These are phyloP conservation scores for Polyporus tsugae DNA, from an alignment of 1,284 basidiomycete genomes.

Conservation along the genomic window DNA sequence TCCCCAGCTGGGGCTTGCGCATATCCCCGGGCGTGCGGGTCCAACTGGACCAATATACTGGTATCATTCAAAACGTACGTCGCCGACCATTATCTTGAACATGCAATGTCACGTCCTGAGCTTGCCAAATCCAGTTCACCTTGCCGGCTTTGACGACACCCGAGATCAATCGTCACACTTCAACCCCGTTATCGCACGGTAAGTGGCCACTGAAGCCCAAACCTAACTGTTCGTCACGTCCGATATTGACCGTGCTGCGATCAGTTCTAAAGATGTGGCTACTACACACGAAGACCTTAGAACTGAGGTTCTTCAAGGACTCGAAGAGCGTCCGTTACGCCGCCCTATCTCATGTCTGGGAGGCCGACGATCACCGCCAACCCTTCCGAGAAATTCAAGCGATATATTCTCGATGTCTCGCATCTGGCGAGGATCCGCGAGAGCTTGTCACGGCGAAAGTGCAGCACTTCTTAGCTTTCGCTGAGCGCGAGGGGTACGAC, in stretches of 20 bases:
- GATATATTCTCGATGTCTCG: background rate
- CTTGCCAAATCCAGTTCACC: background rate
- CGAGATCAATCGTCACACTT: too few species aligned
- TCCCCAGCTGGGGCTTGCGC: background rate
- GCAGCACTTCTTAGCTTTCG: background rate
- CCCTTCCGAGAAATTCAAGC: background rate
- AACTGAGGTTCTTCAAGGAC: background rate
- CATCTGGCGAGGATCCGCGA: background rate
- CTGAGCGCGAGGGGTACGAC: background rate
- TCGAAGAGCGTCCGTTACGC: background rate
- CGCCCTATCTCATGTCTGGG: background rate
- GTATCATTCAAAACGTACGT: background rate
- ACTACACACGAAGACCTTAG: background rate
- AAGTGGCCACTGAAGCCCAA: background rate
- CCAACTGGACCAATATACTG: background rate
- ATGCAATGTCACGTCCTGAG: background rate
- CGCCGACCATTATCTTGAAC: background rate
- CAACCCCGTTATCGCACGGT: background rate
- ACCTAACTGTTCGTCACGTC: background rate
- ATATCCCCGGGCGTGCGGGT: background rate
- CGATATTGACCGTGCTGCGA: background rate
- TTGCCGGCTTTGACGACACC: too few species aligned
- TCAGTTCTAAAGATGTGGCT: background rate
- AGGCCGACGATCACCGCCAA: background rate
- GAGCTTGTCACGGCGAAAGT: background rate